These are phyloP conservation scores for Nannochloris sp. DNA, from an alignment of 139 green algal species.

Conservation along the genomic window DNA sequence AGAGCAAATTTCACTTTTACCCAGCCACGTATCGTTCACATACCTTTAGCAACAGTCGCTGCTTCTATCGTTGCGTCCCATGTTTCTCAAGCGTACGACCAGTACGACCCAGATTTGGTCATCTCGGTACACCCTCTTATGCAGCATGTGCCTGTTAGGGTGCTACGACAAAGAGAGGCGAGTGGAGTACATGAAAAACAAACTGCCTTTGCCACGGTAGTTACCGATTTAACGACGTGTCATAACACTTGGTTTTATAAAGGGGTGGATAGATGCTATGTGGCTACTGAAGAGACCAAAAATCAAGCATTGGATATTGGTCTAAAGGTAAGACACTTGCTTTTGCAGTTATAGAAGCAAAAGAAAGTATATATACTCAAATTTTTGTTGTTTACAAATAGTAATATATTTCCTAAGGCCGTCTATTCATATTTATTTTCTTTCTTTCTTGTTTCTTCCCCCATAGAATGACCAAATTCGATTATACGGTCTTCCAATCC, in stretches of 20 bases:
- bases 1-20: constrained; percentile 43
- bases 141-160: constrained; percentile 79
- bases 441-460: too few relatives aligned
- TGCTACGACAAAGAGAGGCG: constrained; percentile 46
- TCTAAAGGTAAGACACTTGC: constrained; percentile 19
- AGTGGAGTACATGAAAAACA: constrained; percentile 35
- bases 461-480: constrained; percentile 41
- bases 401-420: too few relatives aligned
- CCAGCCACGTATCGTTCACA: constrained; percentile 69
- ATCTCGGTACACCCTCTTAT: constrained; percentile 97
- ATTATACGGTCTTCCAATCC: constrained; percentile 84
- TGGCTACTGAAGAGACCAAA: constrained; percentile 55
- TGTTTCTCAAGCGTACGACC: constrained; percentile 47
- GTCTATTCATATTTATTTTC: too few relatives aligned
- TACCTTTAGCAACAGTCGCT: constrained; percentile 47
- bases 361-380: not conserved
- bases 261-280: constrained; percentile 73
- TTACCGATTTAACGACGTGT: constrained; percentile 96
- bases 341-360: not conserved
- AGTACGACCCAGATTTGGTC: constrained; percentile 70
- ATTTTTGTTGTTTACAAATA: not conserved
- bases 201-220: constrained; percentile 88
- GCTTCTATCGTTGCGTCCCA: constrained; percentile 23
- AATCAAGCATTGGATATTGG: constrained; percentile 39
- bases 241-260: constrained; percentile 93